phyloP scores from a whole-genome alignment of 2,329 filamentous ascomycete species.

The Hypoxylon sp. region DNA sequence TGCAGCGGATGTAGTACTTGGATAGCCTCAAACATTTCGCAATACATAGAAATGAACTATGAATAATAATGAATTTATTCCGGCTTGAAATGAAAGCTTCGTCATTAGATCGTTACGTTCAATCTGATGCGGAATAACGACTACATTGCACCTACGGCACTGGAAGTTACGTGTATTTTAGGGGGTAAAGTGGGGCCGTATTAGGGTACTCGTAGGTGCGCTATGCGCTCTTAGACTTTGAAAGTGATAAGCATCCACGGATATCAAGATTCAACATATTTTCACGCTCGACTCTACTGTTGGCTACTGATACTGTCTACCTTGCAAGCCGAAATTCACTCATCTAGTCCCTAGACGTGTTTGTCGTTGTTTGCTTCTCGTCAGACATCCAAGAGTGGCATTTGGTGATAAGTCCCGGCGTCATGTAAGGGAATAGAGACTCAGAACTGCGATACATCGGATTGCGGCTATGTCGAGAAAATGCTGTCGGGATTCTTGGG shows the following conservation, averaged over 20 bases:
- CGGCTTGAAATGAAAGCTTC: neutral
- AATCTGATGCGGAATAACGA: neutral
- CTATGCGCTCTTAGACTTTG: too few relatives aligned
- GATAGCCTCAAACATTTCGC: neutral
- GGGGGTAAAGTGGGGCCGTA: neutral
- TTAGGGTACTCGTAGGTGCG: too few relatives aligned
- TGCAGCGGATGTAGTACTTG: neutral
- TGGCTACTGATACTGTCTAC: too few relatives aligned
- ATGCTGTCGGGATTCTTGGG: conserved; percentile 2
- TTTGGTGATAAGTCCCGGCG: neutral
- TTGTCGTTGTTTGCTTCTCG: too few relatives aligned
- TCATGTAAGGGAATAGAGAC: neutral
- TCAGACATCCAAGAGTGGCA: neutral
- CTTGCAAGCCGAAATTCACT: too few relatives aligned
- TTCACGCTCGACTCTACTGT: too few relatives aligned
- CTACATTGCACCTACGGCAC: neutral
- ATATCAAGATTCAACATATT: too few relatives aligned
- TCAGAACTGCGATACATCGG: neutral
- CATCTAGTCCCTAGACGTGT: too few relatives aligned
- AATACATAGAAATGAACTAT: neutral
- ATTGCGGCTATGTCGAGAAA: neutral
- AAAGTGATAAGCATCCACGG: too few relatives aligned
- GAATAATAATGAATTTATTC: neutral
- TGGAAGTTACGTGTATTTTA: neutral
- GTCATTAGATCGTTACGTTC: neutral